Percentiles rank a stretch among this genome's conserved stretches.
phyloP scores from a whole-genome alignment of 345 rosid genomes.

The Erodium maritimum region DNA sequence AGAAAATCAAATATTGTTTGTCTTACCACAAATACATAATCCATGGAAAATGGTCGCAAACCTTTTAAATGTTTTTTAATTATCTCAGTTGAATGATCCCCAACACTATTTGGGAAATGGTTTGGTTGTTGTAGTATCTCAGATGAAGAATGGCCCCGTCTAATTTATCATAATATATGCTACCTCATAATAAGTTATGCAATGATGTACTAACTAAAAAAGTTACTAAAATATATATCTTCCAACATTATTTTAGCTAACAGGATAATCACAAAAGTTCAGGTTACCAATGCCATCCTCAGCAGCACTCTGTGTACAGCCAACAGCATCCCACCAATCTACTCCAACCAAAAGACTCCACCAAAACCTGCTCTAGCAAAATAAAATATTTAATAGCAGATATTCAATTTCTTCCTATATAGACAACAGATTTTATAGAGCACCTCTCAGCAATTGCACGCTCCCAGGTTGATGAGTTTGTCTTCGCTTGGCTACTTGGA shows the following conservation, averaged over 20 bases:
- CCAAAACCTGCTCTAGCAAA: slow-evolving; percentile 70
- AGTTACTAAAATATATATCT: too few species aligned
- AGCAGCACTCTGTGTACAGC: slow-evolving; percentile 99
- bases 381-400: not conserved
- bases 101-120: too few species aligned
- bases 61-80: too few species aligned
- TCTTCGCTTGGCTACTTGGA: slow-evolving; percentile 62
- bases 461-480: slow-evolving; percentile 81
- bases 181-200: too few species aligned
- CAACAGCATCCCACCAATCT: slow-evolving; percentile 99
- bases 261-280: not conserved
- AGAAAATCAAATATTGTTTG: too few species aligned
- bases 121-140: too few species aligned
- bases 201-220: too few species aligned
- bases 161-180: too few species aligned
- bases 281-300: slow-evolving; percentile 83
- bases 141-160: too few species aligned
- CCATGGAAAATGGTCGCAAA: too few species aligned
- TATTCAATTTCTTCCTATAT: not conserved
- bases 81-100: too few species aligned
- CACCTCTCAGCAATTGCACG: slow-evolving; percentile 99
- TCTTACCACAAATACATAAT: too few species aligned
- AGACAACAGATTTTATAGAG: not conserved
- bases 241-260: not conserved
- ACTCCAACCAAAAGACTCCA: slow-evolving; percentile 99